phyloP scores from a whole-genome alignment of 2,329 filamentous ascomycete species.

The Lecanicillium sp. region DNA sequence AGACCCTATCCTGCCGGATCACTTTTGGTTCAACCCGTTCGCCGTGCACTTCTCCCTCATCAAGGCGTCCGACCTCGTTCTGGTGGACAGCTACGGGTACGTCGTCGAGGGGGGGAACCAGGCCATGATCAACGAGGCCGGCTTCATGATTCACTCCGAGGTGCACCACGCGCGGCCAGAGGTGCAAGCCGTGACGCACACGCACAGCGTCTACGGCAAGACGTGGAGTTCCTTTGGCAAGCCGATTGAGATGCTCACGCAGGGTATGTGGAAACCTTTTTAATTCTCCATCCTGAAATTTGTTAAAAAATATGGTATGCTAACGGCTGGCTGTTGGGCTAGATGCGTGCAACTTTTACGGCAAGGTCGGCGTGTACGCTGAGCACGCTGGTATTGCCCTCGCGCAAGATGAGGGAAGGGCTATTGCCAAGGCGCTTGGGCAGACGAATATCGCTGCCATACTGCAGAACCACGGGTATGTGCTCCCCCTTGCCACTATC shows the following conservation, averaged over 20 bases:
- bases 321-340: slow-evolving; percentile 41
- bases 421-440: slow-evolving; percentile 56
- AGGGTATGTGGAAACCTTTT: slow-evolving; percentile 27
- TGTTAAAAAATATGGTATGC: slow-evolving; percentile 37
- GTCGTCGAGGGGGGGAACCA: slow-evolving; percentile 53
- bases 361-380: slow-evolving; percentile 55
- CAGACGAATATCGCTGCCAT: slow-evolving; percentile 50
- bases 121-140: slow-evolving; percentile 55
- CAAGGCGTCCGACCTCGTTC: slow-evolving; percentile 59
- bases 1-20: too few relatives aligned
- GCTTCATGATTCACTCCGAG: slow-evolving; percentile 60
- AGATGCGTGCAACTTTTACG: slow-evolving; percentile 54
- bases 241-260: slow-evolving; percentile 61
- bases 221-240: slow-evolving; percentile 59
- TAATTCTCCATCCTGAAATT: too few relatives aligned
- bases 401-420: slow-evolving; percentile 54
- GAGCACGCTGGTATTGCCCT: slow-evolving; percentile 44
- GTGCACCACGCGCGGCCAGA: slow-evolving; percentile 58
- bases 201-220: slow-evolving; percentile 56
- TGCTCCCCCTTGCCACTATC: too few relatives aligned
- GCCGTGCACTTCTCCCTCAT: slow-evolving; percentile 59
- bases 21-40: slow-evolving; percentile 40
- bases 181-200: slow-evolving; percentile 60
- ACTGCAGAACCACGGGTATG: slow-evolving; percentile 58
- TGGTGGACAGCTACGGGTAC: slow-evolving; percentile 53